Base-by-base conservation (phyloP, 179 eudicot species). In the Beta corolliflora region DNA sequence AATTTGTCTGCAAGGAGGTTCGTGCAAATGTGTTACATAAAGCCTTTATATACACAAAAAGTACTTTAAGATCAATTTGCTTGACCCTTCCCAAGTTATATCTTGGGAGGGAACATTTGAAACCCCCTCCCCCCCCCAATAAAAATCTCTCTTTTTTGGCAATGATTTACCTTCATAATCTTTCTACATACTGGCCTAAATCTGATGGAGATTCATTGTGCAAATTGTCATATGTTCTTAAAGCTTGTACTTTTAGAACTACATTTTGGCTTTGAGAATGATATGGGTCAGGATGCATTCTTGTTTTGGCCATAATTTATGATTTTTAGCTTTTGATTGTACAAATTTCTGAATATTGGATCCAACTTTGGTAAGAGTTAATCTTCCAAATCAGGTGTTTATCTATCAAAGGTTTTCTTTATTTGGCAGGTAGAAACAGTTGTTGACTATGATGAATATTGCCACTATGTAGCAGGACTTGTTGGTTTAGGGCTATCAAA, bases 391-490 rank as follows among this genome's bases (percentile, higher is more conserved):
- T 76, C 44, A 61, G 68, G 55, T 77, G 71, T 65, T 52, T 54
- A 50, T 25, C 69, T 41, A 29, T 77, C 23, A 48, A 44, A 63
- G 15, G 61, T 13, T 21, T 58, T 41, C 70, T 7, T 84, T 71
- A 31, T 77, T 45, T 83, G 88, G 83, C 92, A 96, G 99, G 98
- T 96, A 45, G 98, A 94, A 87, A 91, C 97, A 77, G 68, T 86
- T 83, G 90, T 88, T 74, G 99, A 96, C 77, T 94, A 93, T 86
- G 94, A 96, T 85, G 99, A 96, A 79, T 96, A 96, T 77, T 96
- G 99, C 86, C 93, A 90, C 86, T 92, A 94, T 78, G 99, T 93
- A 21, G 97, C 99, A 54, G 99, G 98, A 80, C 99, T 94, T 83
- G 96, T 96, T 77, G 99, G 98, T 59, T 87, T 96, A 76, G 98